Evolutionary conservation across 345 rosid genomes (phyloP), one percentile per base, ranked within the genome.

Genomic region (Tarenaya hassleriana): DNA sequence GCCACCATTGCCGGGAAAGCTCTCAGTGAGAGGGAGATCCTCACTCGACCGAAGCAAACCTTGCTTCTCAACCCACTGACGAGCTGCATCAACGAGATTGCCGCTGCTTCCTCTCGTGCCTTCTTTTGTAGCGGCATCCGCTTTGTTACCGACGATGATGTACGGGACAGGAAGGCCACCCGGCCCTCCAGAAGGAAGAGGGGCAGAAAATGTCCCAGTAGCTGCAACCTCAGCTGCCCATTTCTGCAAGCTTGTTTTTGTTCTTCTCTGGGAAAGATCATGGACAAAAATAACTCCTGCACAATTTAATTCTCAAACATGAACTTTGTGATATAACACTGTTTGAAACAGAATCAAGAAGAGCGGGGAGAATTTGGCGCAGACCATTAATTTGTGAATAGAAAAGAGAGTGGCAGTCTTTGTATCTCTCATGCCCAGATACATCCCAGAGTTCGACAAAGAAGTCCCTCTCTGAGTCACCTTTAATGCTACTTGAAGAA

Each of bases 41-140:
- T 86, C 97, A 41, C 84, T 88, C 34, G 88, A 66, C 16, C 95
- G 73, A 72, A 94, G 92, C 72, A 94, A 75, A 41, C 99, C 99
- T 76, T 94, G 99, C 71, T 88, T 94, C 84, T 94, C 99, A 32
- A 94, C 96, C 99, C 99, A 94, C 56, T 81, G 95, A 12, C 94
- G 97, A 73, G 99, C 99, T 32, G 66, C 97, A 66, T 94, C 99
- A 51, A 94, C 96, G 34, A 94, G 97, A 74, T 86, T 94, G 57
- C 97, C 94, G 50, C 95, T 86, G 76, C 99, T 94, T 78, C 94
- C 95, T 72, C 76, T 81, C 15, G 83, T 77, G 38, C 91, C 95
- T 71, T 86, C 99, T 76, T 74, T 94, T 15, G 86, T 76, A 57
- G 95, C 97, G 41, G 88, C 55, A 61, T 94, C 99, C 46, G 92